Conservation (phyloP, 2,329 filamentous ascomycete species). For the Aureobasidium zeae region DNA sequence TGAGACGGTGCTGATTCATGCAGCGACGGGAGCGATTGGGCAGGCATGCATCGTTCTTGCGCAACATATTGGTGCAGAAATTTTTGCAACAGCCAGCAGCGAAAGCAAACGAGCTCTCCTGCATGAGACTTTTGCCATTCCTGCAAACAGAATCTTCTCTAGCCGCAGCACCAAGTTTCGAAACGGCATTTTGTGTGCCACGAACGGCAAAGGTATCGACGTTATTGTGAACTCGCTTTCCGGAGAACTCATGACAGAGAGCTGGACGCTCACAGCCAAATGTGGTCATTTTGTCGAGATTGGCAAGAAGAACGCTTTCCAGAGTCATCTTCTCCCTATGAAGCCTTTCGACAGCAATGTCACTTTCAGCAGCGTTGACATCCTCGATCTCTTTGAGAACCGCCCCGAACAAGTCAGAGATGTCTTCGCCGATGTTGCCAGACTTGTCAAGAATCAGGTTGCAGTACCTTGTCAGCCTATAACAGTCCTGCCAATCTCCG, state of each 20-base stretch:
- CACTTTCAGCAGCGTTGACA: slow-evolving; percentile 16
- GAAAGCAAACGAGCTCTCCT: slow-evolving; percentile 24
- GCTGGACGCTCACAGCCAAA: slow-evolving; percentile 24
- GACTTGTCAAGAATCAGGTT: slow-evolving; percentile 11
- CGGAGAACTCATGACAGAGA: slow-evolving; percentile 23
- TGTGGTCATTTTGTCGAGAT: slow-evolving; percentile 28
- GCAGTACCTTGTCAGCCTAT: slow-evolving; percentile 13
- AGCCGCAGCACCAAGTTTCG: slow-evolving; percentile 24
- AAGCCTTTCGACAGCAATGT: slow-evolving; percentile 15
- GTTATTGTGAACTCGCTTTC: slow-evolving; percentile 28
- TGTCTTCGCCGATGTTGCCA: slow-evolving; percentile 17
- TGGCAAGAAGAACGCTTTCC: slow-evolving; percentile 20
- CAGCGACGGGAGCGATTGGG: slow-evolving; percentile 26
- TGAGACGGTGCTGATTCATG: slow-evolving; percentile 30
- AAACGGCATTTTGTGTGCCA: slow-evolving; percentile 22
- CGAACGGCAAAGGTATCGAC: slow-evolving; percentile 28
- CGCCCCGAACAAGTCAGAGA: slow-evolving; percentile 17
- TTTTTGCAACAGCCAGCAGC: slow-evolving; percentile 26
- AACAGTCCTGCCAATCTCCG: slow-evolving; percentile 17
- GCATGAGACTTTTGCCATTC: slow-evolving; percentile 23
- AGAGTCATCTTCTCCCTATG: slow-evolving; percentile 19
- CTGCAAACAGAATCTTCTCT: slow-evolving; percentile 27
- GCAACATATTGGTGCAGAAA: slow-evolving; percentile 22
- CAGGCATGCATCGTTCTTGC: slow-evolving; percentile 26
- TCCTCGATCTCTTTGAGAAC: slow-evolving; percentile 9